phyloP scores from a whole-genome alignment of 805 yeast genomes.

The Wickerhamomyces alni region DNA sequence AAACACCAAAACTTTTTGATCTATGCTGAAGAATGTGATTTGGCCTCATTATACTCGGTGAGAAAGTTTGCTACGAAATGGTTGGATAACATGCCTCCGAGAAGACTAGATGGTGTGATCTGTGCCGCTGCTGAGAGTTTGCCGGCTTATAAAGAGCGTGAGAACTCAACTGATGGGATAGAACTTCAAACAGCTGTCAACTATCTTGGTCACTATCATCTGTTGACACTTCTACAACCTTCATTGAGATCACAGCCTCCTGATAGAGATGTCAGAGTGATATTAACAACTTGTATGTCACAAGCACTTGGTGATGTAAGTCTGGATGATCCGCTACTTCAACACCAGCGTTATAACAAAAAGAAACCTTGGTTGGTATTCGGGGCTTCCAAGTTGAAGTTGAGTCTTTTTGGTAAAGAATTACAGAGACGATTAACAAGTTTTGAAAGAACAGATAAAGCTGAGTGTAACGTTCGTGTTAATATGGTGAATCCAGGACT shows the following conservation, averaged over 20 bases:
- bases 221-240: slow-evolving; percentile 76
- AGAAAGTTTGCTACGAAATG: slow-evolving; percentile 91
- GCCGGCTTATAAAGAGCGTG: slow-evolving; percentile 65
- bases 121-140: slow-evolving; percentile 82
- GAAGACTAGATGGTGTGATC: slow-evolving; percentile 84
- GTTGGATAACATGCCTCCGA: slow-evolving; percentile 86
- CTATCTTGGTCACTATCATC: slow-evolving; percentile 75
- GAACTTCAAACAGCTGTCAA: slow-evolving; percentile 83
- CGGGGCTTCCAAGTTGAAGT: slow-evolving; percentile 76
- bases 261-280: slow-evolving; percentile 84
- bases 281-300: slow-evolving; percentile 72
- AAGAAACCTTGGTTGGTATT: slow-evolving; percentile 66
- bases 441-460: slow-evolving; percentile 63
- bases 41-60: slow-evolving; percentile 64
- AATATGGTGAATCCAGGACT: slow-evolving; percentile 87
- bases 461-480: slow-evolving; percentile 63
- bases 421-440: slow-evolving; percentile 59
- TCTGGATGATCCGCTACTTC: slow-evolving; percentile 58
- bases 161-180: slow-evolving; percentile 71
- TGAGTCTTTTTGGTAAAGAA: slow-evolving; percentile 72
- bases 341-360: slow-evolving; percentile 48
- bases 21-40: slow-evolving; percentile 88
- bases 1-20: slow-evolving; percentile 65
- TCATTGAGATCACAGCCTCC: slow-evolving; percentile 85
- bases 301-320: slow-evolving; percentile 70